A percentile compares a stretch with the other conserved stretches of the same genome.
phyloP scores from a whole-genome alignment of 2,329 filamentous ascomycete genomes.

The Nannizziopsis arthrosporioides region DNA sequence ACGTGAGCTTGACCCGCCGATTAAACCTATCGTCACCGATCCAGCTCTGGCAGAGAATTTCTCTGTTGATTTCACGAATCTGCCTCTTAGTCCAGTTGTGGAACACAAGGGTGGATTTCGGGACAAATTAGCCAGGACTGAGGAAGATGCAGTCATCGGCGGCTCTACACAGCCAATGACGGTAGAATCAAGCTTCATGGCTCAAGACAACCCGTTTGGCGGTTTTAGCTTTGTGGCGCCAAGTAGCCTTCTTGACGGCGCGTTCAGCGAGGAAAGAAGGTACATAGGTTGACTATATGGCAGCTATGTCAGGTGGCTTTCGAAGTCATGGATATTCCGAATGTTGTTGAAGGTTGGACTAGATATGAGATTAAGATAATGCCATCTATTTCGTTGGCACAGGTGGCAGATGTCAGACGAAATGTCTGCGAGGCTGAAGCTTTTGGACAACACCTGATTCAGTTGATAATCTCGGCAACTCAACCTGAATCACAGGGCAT shows the following conservation, averaged over 20 bases:
- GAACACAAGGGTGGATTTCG: slow-evolving; percentile 24
- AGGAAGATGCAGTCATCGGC: background rate
- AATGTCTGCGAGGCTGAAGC: background rate
- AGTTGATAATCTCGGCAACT: background rate
- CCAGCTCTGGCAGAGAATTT: slow-evolving; percentile 97
- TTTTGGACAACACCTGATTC: slow-evolving; percentile 1
- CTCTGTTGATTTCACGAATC: slow-evolving; percentile 74
- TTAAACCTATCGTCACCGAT: slow-evolving; percentile 86
- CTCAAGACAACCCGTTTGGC: slow-evolving; percentile 32
- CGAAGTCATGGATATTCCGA: background rate
- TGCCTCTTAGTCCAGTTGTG: slow-evolving; percentile 65
- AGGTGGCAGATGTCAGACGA: background rate
- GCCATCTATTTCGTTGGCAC: background rate
- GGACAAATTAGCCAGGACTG: slow-evolving; percentile 18
- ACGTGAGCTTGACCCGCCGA: slow-evolving; percentile 75
- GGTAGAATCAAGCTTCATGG: slow-evolving; percentile 12
- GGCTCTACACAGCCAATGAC: background rate
- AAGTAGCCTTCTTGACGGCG: slow-evolving; percentile 36
- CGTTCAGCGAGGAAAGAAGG: slow-evolving; percentile 18
- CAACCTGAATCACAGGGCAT: background rate
- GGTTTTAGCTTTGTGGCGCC: slow-evolving; percentile 41
- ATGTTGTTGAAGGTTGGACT: background rate
- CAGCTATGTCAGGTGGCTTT: background rate
- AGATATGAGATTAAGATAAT: background rate
- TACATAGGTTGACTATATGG: slow-evolving; percentile 6